Base-by-base conservation (phyloP, 371 early-diverging fungal genomes). In the Coemansia sp. region DNA sequence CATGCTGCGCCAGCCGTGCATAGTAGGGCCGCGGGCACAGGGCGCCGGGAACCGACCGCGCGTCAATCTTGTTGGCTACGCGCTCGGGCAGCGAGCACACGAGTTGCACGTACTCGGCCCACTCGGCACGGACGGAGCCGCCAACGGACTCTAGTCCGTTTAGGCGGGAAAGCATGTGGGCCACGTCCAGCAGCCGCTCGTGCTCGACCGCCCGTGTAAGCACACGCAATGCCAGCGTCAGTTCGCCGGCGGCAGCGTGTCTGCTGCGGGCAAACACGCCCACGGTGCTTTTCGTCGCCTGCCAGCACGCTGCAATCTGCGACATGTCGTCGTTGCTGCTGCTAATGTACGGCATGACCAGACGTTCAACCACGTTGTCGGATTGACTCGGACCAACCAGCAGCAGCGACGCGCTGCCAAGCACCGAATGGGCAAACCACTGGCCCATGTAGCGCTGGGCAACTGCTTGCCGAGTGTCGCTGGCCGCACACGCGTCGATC, bases 71-170 rank as follows among this genome's bases (percentile, higher is more conserved):
- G 47, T 69, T 69, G 4, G 70, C 70, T 7, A 74, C 46, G 16
- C 74, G 74, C 29, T 74, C 74, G 0, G 74, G 69, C 36, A 74
- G 39, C 3, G 65, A 44, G 37, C 65, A 64, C 10, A 44, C 40
- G 3, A 65, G 33, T 18, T 64, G 65, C 33, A 69, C 10, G 18
- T 64, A 69, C 31, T 62, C 69, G 18, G 57, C 16, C 74, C 74
- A 74, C 16, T 18, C 32, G 9, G 51, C 10, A 5, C 49, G 33
- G 31, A n/a, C n/a, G 6, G n/a, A 14, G 24, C 7, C 16, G 7
- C 42, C 32, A 29, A 2, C 18, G 34, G 10, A 18, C 36, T 57
- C 18, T 3, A 42, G 32, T 4, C 10, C 38, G 24, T 3, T 31
- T 33, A 18, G 31, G 42, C 40, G 31, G 4, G 9, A 11, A 7